These are phyloP conservation scores for Malus orientalis DNA, from an alignment of 306 rosid genomes.

Conservation along the genomic window DNA sequence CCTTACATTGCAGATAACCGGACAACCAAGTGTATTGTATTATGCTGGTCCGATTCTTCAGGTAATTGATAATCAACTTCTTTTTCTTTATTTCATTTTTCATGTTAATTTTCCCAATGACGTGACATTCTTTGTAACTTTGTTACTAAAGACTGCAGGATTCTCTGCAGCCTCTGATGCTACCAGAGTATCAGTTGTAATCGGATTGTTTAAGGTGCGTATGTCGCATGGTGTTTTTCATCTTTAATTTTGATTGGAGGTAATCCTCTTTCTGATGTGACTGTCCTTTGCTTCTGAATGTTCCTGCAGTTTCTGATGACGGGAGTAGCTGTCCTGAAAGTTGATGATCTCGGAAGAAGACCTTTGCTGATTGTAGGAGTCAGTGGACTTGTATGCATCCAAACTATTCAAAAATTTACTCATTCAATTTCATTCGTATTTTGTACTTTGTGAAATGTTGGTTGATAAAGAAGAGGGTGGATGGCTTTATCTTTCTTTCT, in stretches of 20 bases:
- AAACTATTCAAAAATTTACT: not conserved
- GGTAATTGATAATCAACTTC: conserved; percentile 39
- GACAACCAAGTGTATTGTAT: conserved; percentile 95
- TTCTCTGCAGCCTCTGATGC: conserved; percentile 96
- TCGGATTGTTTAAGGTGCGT: conserved; percentile 82
- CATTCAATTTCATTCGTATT: not conserved
- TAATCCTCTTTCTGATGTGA: conserved; percentile 6
- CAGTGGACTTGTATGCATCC: conserved; percentile 76
- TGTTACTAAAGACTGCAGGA: conserved; percentile 71
- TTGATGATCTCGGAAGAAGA: conserved; percentile 90
- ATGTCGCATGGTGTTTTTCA: conserved; percentile 9
- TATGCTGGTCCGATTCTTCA: conserved; percentile 94
- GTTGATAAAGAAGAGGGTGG: conserved; percentile 1
- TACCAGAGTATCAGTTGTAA: conserved; percentile 84
- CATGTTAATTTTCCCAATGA: conserved; percentile 14
- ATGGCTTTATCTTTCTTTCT: conserved; percentile 15
- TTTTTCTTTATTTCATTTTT: conserved; percentile 3
- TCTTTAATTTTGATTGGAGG: conserved; percentile 3
- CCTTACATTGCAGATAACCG: conserved; percentile 73
- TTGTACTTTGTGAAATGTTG: not conserved
- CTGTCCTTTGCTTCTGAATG: conserved; percentile 15
- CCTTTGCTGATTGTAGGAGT: conserved; percentile 86
- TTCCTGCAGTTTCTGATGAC: conserved; percentile 77
- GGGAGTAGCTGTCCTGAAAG: conserved; percentile 79
- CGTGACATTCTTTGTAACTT: conserved; percentile 6